Base-by-base conservation (phyloP, 768 basidiomycete genomes). In the Rhodosporidiobolus odoratus region DNA sequence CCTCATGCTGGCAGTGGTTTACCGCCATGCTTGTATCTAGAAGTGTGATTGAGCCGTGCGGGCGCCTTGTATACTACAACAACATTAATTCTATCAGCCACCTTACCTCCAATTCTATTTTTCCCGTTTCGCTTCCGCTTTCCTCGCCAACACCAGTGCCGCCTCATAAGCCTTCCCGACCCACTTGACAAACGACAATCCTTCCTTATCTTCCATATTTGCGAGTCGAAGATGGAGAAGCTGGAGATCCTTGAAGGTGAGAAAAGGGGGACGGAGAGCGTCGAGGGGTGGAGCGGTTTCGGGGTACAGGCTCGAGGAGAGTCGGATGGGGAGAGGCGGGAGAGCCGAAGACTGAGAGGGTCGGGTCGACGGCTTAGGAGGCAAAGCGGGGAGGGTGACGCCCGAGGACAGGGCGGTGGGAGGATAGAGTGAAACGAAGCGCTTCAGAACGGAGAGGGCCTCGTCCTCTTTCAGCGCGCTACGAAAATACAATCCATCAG, bases 401-500 rank as follows among this genome's bases (percentile, higher is more conserved):
- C 50, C 53, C 25, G 37, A 25, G 7, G 47, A 3, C 12, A 58
- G 25, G 25, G 25, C 27, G 5, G 52, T 12, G 12, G 74, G 70
- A 2, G 74, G 70, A 54, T 66, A 72, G n/a, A 37, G 52, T 19
- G 47, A 9, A 56, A 72, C 62, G 75, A 76, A 66, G 25, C 67
- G 30, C 17, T 71, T 52, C 58, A 75, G 45, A 65, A 71, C 61
- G 10, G 32, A 21, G 54, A 73, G 69, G 45, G 70, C 74, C 43
- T 75, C 74, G 35, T 45, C 41, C 40, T 66, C 65, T 15, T 52
- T 10, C 62, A 35, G 62, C 13, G 58, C 53, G 23, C 73, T 73
- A 62, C 37, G 19, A 0, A 6, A 37, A 25, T 5, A 2, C 17
- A 4, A 38, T 64, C 41, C 30, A 40, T 3, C 5, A 23, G 27